Evolutionary conservation across 306 rosid genomes (phyloP), one percentile per base, ranked within the genome.

Genomic region (Rosa rugosa): DNA sequence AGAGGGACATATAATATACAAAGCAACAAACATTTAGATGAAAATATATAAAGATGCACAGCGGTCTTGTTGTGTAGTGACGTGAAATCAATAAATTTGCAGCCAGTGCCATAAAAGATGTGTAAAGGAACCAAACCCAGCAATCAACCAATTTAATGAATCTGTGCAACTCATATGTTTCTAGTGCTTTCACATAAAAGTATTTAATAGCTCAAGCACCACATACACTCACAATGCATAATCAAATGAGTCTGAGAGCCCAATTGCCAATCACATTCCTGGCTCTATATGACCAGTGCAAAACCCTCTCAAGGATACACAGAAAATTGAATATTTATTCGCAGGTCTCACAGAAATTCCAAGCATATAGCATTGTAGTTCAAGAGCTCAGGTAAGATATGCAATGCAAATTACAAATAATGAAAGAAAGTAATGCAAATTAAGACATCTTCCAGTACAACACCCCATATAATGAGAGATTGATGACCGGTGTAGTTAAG

Each of bases 391-490:
- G 1, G 77, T 54, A 18, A 23, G 11, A 75, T 13, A 41, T 42
- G 56, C 27, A 59, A 59, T 13, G 51, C 20, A 75, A 75, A 75
- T 75, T 46, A 59, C 53, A 57, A 3, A 75, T 22, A 44, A 56
- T n/a, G 62, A 20, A 11, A 56, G 23, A 53, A 53, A 9, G 59
- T 18, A 41, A 41, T 22, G 53, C 11, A 74, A 74, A 23, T 41
- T 23, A 22, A 46, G 8, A 51, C 14, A 38, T 38, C 14, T 57
- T 57, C 57, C 50, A 63, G 17, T 8, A 57, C 69, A 16, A 57
- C 17, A n/a, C 44, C 42, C 16, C 64, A 57, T 42, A 57, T 5
- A 53, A 71, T 73, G 3, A 22, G 69, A 74, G 41, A 27, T 23
- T 57, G 67, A 40, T 10, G 9, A 2, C 69, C 16, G 8, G 68